These are phyloP conservation scores for Mycena metata DNA, from an alignment of 768 basidiomycete genomes.

Conservation along the genomic window DNA sequence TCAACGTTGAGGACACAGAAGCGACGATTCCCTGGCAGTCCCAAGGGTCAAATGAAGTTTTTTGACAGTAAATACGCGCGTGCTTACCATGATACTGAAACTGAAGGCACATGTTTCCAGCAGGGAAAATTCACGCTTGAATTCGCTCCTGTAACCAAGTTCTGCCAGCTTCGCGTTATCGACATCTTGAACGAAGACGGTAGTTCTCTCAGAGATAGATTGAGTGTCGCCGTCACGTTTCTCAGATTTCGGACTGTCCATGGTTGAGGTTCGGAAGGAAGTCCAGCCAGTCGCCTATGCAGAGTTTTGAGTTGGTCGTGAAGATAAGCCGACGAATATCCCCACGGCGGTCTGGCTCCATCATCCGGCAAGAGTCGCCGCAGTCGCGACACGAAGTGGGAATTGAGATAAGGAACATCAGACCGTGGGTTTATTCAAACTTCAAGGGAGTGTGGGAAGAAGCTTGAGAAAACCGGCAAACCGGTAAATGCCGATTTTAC, in stretches of 20 bases:
- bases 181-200: constrained; percentile 49
- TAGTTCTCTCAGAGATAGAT: constrained; percentile 26
- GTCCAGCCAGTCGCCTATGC: neutral
- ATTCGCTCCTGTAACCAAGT: constrained; percentile 80
- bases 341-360: neutral
- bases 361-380: constrained; percentile 10
- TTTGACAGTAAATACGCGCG: constrained; percentile 41
- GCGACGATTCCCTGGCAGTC: constrained; percentile 74
- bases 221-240: neutral
- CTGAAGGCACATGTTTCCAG: constrained; percentile 76
- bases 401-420: neutral
- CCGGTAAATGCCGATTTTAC: no score
- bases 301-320: neutral
- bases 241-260: constrained; percentile 27
- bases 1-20: constrained; percentile 75
- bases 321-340: neutral
- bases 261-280: constrained; percentile 5
- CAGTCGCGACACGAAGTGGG: constrained; percentile 8
- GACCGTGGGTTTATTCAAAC: no score
- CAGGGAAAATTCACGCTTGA: constrained; percentile 81
- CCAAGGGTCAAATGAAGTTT: constrained; percentile 51
- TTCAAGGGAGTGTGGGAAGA: neutral
- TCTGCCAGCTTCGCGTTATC: constrained; percentile 73
- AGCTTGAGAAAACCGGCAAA: neutral
- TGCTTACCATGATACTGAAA: constrained; percentile 65